phyloP scores from a whole-genome alignment of 495 filamentous ascomycete genomes.

The Xylaria bambusicola region DNA sequence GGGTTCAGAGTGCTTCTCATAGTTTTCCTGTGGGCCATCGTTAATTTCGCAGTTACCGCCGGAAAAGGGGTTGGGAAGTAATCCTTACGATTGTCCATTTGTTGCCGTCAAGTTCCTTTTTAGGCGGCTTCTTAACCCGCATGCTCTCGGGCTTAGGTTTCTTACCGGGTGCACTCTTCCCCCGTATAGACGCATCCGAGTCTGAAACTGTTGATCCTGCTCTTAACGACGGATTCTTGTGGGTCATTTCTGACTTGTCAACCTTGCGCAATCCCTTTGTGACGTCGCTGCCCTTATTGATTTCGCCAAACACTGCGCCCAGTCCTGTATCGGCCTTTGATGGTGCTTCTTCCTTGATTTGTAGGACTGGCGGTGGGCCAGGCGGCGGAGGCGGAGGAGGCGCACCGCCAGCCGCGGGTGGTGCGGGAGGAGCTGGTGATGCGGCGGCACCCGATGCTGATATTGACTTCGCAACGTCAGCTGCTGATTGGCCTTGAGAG shows the following conservation, averaged over 20 bases:
- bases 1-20: conserved; percentile 70
- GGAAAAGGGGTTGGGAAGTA: not conserved
- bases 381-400: conserved; percentile 76
- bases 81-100: conserved; percentile 82
- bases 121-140: conserved; percentile 88
- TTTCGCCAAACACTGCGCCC: conserved; percentile 81
- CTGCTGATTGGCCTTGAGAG: conserved; percentile 70
- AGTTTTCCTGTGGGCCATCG: conserved; percentile 68
- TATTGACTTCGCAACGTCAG: conserved; percentile 61
- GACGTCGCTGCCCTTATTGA: conserved; percentile 85
- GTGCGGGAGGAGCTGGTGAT: conserved; percentile 42
- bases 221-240: conserved; percentile 95
- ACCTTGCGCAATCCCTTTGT: conserved; percentile 90
- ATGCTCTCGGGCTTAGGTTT: conserved; percentile 95
- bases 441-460: conserved; percentile 38
- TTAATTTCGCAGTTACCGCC: conserved; percentile 13
- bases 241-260: conserved; percentile 91
- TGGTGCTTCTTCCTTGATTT: conserved; percentile 46
- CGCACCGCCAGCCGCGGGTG: conserved; percentile 60
- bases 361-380: conserved; percentile 53
- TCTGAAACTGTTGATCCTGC: conserved; percentile 68
- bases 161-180: conserved; percentile 80
- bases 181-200: conserved; percentile 57
- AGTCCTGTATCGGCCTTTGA: conserved; percentile 56
- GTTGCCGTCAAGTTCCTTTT: conserved; percentile 89